phyloP scores from a whole-genome alignment of 345 rosid genomes.

The Eucalyptus camaldulensis region DNA sequence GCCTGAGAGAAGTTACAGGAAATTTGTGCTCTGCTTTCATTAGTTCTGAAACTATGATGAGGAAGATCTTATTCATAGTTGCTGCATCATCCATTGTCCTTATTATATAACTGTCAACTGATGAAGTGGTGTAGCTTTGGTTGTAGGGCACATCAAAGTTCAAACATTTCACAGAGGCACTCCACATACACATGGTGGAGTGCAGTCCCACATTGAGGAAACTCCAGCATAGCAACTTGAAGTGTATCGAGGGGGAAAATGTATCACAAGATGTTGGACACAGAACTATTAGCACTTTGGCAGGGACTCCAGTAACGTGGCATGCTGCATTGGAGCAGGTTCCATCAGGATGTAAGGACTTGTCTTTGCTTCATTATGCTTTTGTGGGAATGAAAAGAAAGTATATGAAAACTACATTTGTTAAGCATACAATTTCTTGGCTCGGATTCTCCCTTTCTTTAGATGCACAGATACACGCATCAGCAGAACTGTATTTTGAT shows the following conservation, averaged over 20 bases:
- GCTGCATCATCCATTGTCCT: background rate
- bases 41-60: background rate
- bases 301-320: conserved; percentile 69
- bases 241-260: conserved; percentile 38
- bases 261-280: conserved; percentile 13
- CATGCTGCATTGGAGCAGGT: conserved; percentile 72
- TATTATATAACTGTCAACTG: background rate
- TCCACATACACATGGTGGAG: conserved; percentile 79
- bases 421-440: background rate
- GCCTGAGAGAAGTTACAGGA: background rate
- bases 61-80: background rate
- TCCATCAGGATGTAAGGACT: conserved; percentile 61
- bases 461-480: background rate
- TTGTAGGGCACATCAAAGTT: conserved; percentile 70
- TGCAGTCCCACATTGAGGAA: conserved; percentile 79
- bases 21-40: background rate
- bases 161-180: conserved; percentile 60
- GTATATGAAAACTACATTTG: background rate
- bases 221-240: conserved; percentile 53
- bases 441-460: background rate
- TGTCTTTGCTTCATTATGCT: background rate
- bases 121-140: background rate
- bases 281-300: conserved; percentile 34
- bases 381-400: background rate
- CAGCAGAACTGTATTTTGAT: background rate